These are phyloP conservation scores for Ziziphus jujuba DNA, from an alignment of 306 rosid genomes.

Conservation along the genomic window DNA sequence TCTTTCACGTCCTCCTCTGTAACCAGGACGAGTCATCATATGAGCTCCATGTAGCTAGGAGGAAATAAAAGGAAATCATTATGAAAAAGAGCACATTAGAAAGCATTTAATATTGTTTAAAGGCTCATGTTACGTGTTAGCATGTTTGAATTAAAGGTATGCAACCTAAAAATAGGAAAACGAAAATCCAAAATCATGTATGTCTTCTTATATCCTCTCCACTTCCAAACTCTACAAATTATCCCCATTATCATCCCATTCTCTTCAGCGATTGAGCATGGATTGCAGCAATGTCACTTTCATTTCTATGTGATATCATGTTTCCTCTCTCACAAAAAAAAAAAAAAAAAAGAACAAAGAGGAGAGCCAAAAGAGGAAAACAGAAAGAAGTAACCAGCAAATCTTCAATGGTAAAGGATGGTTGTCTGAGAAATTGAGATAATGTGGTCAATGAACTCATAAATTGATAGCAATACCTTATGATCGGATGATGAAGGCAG, in stretches of 20 bases:
- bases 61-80: constrained; percentile 2
- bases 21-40: constrained; percentile 2
- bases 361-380: background rate
- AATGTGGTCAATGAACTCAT: background rate
- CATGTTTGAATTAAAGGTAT: background rate
- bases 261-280: background rate
- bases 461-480: constrained; percentile 19
- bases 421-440: too few relatives aligned
- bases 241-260: background rate
- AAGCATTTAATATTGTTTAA: background rate
- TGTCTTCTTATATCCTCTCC: background rate
- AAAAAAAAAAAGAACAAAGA: background rate
- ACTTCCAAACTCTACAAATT: background rate
- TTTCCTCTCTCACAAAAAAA: background rate
- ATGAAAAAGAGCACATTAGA: background rate
- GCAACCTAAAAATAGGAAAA: background rate
- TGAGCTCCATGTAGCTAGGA: constrained; percentile 23
- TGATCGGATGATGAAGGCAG: constrained; percentile 26
- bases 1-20: constrained; percentile 36
- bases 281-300: background rate
- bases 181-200: background rate
- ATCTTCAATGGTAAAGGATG: background rate
- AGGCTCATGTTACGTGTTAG: background rate
- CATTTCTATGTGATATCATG: background rate
- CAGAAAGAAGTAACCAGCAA: background rate